These are phyloP conservation scores for Fusarium ambrosium DNA, from an alignment of 2,329 filamentous ascomycete genomes.

Conservation along the genomic window DNA sequence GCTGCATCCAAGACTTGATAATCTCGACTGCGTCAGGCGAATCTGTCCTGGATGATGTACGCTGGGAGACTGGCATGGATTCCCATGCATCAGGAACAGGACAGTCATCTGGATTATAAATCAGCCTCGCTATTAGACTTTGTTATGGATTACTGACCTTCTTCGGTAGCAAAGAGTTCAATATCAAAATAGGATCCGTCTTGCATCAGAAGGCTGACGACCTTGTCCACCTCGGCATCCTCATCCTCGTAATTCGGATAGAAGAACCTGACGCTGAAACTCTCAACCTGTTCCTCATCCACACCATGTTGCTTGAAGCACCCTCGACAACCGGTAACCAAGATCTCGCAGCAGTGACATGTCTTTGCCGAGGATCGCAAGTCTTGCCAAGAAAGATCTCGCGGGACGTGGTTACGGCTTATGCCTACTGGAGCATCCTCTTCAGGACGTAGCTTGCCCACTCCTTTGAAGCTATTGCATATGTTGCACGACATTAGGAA, in stretches of 20 bases:
- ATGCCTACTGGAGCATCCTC: background rate
- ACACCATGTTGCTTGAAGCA: background rate
- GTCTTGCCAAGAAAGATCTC: background rate
- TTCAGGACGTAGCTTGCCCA: background rate
- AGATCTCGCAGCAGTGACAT: slow-evolving; percentile 3
- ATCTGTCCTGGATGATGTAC: slow-evolving; percentile 3
- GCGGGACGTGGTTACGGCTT: background rate
- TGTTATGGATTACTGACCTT: background rate
- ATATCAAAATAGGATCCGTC: slow-evolving; percentile 10
- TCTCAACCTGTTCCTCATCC: background rate
- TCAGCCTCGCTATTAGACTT: background rate
- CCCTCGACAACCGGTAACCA: background rate
- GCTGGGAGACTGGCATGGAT: background rate
- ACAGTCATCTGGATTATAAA: background rate
- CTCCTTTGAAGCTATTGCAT: slow-evolving; percentile 2
- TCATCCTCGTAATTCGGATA: background rate
- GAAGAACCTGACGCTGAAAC: background rate
- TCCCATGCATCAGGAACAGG: slow-evolving; percentile 9
- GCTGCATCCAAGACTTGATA: background rate
- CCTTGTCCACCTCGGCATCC: slow-evolving; percentile 1
- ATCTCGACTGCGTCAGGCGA: background rate
- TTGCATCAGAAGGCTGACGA: background rate
- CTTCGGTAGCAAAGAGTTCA: background rate
- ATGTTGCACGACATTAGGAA: background rate
- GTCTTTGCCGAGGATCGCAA: background rate